phyloP scores from a whole-genome alignment of 305 asterid species.

The Andrographis paniculata region DNA sequence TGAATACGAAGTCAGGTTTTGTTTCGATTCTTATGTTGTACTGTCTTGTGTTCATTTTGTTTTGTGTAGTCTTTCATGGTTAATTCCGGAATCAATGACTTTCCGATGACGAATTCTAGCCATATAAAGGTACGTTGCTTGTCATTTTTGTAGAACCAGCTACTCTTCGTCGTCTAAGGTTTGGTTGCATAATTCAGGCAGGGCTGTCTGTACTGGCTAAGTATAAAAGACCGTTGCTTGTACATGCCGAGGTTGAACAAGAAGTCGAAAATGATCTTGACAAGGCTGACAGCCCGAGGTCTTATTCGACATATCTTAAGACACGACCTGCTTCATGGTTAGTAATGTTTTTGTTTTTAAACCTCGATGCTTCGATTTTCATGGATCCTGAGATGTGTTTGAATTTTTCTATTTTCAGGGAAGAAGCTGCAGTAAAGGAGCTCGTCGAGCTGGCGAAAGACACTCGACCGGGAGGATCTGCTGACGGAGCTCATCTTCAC shows the following conservation, averaged over 20 bases:
- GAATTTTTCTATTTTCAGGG: constrained; percentile 41
- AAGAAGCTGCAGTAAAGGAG: constrained; percentile 80
- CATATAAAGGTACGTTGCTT: constrained; percentile 67
- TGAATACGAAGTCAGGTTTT: not conserved
- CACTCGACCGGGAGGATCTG: constrained; percentile 63
- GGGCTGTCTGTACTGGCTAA: constrained; percentile 77
- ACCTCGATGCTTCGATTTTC: not conserved
- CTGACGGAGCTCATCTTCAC: constrained; percentile 97
- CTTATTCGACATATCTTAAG: constrained; percentile 78
- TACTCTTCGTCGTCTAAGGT: not conserved
- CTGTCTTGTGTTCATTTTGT: not conserved
- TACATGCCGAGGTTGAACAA: constrained; percentile 74
- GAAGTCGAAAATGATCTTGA: constrained; percentile 29
- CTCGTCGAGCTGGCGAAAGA: constrained; percentile 51
- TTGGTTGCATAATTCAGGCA: constrained; percentile 33
- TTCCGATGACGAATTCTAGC: constrained; percentile 83
- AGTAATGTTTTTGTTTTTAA: constrained; percentile 3
- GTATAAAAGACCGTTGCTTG: constrained; percentile 78
- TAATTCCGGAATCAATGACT: constrained; percentile 94
- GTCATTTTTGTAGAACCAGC: not conserved
- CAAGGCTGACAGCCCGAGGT: constrained; percentile 40
- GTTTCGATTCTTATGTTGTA: not conserved
- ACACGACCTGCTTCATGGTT: constrained; percentile 87
- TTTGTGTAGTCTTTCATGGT: constrained; percentile 85
- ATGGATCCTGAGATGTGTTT: not conserved